Base-by-base conservation (phyloP, 257 asterid species). In the Cordia subcordata region DNA sequence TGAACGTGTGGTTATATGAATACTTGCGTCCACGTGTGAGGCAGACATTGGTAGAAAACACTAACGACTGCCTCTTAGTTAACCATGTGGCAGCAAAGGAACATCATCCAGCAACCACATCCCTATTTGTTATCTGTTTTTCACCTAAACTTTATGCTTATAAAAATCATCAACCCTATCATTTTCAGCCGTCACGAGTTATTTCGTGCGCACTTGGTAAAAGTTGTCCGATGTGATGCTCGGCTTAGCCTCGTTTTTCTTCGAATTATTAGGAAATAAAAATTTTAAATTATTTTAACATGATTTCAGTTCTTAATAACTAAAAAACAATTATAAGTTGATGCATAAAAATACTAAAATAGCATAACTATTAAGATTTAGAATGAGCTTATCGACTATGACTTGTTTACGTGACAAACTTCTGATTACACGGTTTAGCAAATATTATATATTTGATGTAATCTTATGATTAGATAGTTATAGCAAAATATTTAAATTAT, bases 61-160 rank as follows among this genome's bases (percentile, higher is more conserved):
- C 35, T 27, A 6, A 27, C 35, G 6, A 27, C 35, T 27, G 6
- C 35, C 3, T 27, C 35, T n/a, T 27, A 27, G 35, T 53, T 12
- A 57, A 57, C 23, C 32, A 39, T 11, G 51, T 57, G 51, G 62
- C 51, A 57, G 18, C 17, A 39, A 8, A 18, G 19, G 13, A 57
- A 57, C 21, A 16, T 11, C 16, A 13, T 12, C 49, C 21, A n/a
- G 10, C 49, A 39, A 57, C 42, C 62, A 57, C 62, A 42, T 57
- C 17, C n/a, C 16, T 10, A 37, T 18, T 13, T 23, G 39, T 9
- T 37, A 60, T 23, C 10, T 20, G 45, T 57, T n/a, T n/a, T n/a
- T 39, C 23, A 57, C 50, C 45, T 42, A 27, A 27, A 57, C 50
- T 23, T 15, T 33, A 13, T 5, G 42, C 46, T 55, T 17, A 17